phyloP scores from a whole-genome alignment of 2,329 filamentous ascomycete genomes.

The Myriosclerotinia duriaeana region DNA sequence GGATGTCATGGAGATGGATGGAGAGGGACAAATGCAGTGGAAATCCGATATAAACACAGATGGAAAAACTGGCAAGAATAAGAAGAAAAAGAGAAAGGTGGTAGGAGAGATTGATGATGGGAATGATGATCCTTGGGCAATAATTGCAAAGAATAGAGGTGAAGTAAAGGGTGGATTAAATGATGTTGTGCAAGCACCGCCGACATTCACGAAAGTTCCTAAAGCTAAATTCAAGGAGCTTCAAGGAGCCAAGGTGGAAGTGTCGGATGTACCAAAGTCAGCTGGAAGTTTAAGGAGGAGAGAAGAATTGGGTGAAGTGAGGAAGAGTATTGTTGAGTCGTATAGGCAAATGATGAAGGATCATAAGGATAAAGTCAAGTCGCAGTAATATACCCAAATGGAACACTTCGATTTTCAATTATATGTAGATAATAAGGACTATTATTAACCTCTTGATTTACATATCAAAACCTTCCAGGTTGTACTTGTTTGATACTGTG shows the following conservation, averaged over 20 bases:
- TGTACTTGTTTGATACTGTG: no score
- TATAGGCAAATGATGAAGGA: conserved; percentile 70
- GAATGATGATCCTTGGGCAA: conserved; percentile 42
- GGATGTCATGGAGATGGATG: conserved; percentile 37
- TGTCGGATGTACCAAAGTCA: conserved; percentile 66
- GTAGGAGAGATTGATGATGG: conserved; percentile 46
- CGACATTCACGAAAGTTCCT: conserved; percentile 38
- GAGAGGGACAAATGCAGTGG: conserved; percentile 50
- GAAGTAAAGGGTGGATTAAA: conserved; percentile 42
- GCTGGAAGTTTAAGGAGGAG: conserved; percentile 70
- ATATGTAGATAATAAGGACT: not conserved
- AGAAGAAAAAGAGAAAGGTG: conserved; percentile 42
- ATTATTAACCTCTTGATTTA: not conserved
- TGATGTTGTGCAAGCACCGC: conserved; percentile 41
- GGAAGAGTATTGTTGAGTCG: conserved; percentile 68
- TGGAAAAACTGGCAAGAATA: conserved; percentile 21
- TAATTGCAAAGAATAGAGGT: conserved; percentile 35
- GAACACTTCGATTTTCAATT: not conserved
- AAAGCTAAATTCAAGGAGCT: conserved; percentile 44
- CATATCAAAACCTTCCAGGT: no score
- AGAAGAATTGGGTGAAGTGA: conserved; percentile 69
- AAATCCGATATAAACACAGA: conserved; percentile 58
- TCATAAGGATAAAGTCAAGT: conserved; percentile 33
- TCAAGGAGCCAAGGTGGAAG: conserved; percentile 63
- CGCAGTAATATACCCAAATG: conserved; percentile 3